Evolutionary conservation across 2,329 filamentous ascomycete species (phyloP).

Genomic region (Ophiostoma tasmaniense): DNA sequence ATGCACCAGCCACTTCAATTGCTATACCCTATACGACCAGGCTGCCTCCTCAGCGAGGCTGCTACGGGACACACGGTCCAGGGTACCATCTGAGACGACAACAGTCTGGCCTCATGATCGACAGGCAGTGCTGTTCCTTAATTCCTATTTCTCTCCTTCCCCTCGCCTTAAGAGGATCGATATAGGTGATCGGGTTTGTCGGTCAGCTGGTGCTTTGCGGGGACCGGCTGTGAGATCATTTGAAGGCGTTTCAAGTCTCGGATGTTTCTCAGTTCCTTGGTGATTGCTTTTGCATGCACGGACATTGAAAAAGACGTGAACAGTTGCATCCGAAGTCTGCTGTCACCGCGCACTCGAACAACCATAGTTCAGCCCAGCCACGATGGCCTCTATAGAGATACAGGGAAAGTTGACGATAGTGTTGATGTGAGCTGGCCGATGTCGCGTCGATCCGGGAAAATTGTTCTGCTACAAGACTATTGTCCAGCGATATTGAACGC

Average conservation of each 20-base stretch:
- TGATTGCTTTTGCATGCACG: too few relatives aligned
- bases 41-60: neutral
- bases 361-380: neutral
- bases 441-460: neutral
- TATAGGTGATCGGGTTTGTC: neutral
- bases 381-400: neutral
- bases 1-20: neutral
- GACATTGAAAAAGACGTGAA: neutral
- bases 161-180: neutral
- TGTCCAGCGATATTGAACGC: neutral
- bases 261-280: neutral
- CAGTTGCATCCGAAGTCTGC: neutral
- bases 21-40: neutral
- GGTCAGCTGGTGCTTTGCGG: neutral
- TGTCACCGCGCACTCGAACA: too few relatives aligned
- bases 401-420: neutral
- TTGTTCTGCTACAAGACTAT: neutral
- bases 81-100: neutral
- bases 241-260: neutral
- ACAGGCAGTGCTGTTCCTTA: neutral
- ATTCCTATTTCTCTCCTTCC: neutral
- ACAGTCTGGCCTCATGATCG: neutral
- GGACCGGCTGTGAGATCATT: neutral
- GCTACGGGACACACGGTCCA: neutral
- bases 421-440: neutral